Base-by-base conservation (phyloP, 371 early-diverging fungal genomes). In the Mycotypha africana region DNA sequence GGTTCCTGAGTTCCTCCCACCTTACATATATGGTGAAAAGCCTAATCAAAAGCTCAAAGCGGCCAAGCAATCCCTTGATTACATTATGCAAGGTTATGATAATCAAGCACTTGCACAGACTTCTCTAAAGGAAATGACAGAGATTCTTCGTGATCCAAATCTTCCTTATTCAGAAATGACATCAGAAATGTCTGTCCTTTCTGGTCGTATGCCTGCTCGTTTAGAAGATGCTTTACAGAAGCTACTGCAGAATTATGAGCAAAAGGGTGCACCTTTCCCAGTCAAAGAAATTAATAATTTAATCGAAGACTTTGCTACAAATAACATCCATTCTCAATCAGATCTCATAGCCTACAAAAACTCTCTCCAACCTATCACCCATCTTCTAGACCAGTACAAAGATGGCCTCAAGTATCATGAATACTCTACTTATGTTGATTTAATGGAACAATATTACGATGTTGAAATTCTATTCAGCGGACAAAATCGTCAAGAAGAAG, bases 1-100 rank as follows among this genome's bases (percentile, higher is more conserved):
- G 55, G 79, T 96, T 11, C 89, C 94, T 12, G 48, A 60, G 0
- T 86, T 78, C 70, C 91, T 91, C 37, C 76, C 73, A 42, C 88
- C 89, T 37, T 79, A 85, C 23, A 65, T 83, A 30, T 68, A 59
- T 50, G 91, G 85, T 65, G 89, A 84, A 54, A 89, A 88, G 78
- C 76, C 82, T 4, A 86, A 93, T 56, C 95, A 95, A 62, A 77
- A 82, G 45, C 85, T 84, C 76, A 69, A 79, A 20, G 80, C 82
- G 34, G 57, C 79, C 48, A 76, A 74, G 51, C 50, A 65, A 21
- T 60, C 73, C 25, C 67, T 94, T 24, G 85, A 89, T 40, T 74
- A 80, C 40, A 81, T 94, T 17, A 73, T 95, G 39, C 84, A 87
- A 45, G 98, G 98, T 21, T 97, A 89, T 62, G 93, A 93, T 58